phyloP scores from a whole-genome alignment of 345 rosid genomes.

The Eucalyptus lansdowneana region DNA sequence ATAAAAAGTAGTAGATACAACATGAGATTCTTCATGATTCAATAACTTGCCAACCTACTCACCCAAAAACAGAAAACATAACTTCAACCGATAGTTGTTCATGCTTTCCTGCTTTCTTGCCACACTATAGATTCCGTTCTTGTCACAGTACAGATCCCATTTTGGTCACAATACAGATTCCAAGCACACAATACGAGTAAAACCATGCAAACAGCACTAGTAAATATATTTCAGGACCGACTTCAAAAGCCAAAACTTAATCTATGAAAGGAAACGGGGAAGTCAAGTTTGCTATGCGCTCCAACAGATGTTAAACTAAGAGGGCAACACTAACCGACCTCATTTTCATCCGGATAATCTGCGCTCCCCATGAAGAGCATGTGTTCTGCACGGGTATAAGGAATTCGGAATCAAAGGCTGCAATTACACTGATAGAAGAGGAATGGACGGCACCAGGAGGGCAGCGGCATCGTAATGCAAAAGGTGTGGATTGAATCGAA shows the following conservation, averaged over 20 bases:
- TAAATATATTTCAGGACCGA: neutral
- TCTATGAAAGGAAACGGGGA: neutral
- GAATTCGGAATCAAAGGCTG: neutral
- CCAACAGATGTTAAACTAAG: neutral
- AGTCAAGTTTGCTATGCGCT: neutral
- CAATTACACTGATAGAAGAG: neutral
- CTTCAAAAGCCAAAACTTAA: neutral
- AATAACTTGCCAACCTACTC: neutral
- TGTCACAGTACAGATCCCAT: neutral
- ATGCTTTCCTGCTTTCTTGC: neutral
- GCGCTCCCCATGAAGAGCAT: constrained; percentile 99
- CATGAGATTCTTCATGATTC: neutral
- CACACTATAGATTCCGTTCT: neutral
- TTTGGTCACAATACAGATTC: neutral
- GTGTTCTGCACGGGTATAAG: constrained; percentile 49
- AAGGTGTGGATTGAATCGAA: neutral
- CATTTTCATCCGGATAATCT: constrained; percentile 91
- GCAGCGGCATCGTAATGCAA: neutral
- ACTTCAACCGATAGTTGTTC: neutral
- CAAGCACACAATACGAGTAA: neutral
- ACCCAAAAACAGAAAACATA: neutral
- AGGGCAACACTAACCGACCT: constrained; percentile 32
- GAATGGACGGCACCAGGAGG: neutral
- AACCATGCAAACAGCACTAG: neutral
- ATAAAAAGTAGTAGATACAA: neutral